Percentiles rank a stretch among this genome's conserved stretches.
Evolutionary conservation across 495 filamentous ascomycete species (phyloP).

Genomic region (Aspergillus egyptiacus): DNA sequence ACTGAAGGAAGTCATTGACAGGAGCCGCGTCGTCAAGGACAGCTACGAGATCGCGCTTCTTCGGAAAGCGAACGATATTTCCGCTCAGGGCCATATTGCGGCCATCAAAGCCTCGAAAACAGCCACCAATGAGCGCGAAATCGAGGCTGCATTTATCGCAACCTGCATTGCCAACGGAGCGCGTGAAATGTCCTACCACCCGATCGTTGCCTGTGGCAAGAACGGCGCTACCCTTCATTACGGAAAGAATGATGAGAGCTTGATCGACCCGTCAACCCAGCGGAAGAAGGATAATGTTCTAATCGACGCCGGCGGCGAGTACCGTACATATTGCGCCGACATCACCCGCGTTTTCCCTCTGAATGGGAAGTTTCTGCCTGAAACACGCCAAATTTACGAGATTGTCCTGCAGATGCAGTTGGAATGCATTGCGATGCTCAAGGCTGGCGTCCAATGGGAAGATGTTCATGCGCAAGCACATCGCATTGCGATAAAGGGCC

Average conservation of each 20-base stretch:
- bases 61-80: constrained; percentile 75
- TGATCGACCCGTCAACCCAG: constrained; percentile 37
- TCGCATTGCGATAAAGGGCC: constrained; percentile 70
- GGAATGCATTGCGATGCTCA: constrained; percentile 64
- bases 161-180: constrained; percentile 69
- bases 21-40: constrained; percentile 73
- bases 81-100: constrained; percentile 65
- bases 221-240: constrained; percentile 86
- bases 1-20: constrained; percentile 72
- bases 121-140: constrained; percentile 72
- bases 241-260: constrained; percentile 63
- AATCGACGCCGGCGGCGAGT: constrained; percentile 81
- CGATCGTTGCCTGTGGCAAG: constrained; percentile 71
- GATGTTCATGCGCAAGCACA: constrained; percentile 75
- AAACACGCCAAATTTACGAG: constrained; percentile 75
- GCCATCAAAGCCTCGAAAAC: constrained; percentile 60
- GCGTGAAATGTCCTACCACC: constrained; percentile 75
- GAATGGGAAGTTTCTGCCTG: constrained; percentile 63
- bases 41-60: constrained; percentile 80
- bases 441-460: constrained; percentile 78
- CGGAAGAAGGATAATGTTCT: constrained; percentile 66
- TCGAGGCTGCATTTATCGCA: constrained; percentile 71
- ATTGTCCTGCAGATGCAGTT: constrained; percentile 83
- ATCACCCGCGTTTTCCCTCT: constrained; percentile 89
- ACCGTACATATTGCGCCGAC: constrained; percentile 74